A percentile compares a stretch with the other conserved stretches of the same genome.
Conservation (phyloP, 768 basidiomycete species). For the Kwoniella mangroviensis region DNA sequence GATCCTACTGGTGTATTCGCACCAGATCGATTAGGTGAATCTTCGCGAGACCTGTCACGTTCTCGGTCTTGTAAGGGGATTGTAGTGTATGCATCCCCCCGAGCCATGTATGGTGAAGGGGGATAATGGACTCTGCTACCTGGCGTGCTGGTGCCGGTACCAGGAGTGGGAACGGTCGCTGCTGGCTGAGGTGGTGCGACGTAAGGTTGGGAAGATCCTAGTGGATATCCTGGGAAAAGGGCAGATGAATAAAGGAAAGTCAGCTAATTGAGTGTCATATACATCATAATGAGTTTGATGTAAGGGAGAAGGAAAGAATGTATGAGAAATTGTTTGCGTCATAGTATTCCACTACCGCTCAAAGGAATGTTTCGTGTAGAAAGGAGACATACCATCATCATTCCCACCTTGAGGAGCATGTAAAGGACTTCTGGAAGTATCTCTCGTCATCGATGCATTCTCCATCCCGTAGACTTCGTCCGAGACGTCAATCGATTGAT, state of each 20-base stretch:
- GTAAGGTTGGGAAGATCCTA: conserved; percentile 22
- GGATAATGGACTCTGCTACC: conserved; percentile 45
- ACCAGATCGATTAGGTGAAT: conserved; percentile 21
- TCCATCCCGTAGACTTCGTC: conserved; percentile 20
- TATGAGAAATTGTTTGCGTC: conserved; percentile 1
- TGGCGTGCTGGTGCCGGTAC: conserved; percentile 16
- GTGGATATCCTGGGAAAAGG: conserved; percentile 14
- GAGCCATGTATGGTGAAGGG: conserved; percentile 39
- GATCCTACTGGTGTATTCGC: conserved; percentile 34
- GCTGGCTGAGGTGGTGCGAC: conserved; percentile 29
- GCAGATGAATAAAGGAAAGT: conserved; percentile 11
- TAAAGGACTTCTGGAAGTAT: conserved; percentile 19
- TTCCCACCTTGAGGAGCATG: conserved; percentile 12
- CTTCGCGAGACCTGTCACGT: neutral
- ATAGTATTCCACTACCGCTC: conserved; percentile 5
- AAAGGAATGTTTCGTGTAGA: conserved; percentile 10
- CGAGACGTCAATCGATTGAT: conserved; percentile 24
- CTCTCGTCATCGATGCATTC: conserved; percentile 13
- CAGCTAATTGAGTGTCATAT: neutral
- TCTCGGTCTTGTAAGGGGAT: conserved; percentile 32
- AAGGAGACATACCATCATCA: conserved; percentile 6
- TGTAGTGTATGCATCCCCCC: conserved; percentile 36
- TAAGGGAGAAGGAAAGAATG: neutral
- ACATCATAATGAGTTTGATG: neutral
- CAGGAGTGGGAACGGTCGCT: neutral